Percentiles rank a stretch among this genome's conserved stretches.
Conservation (phyloP, 495 filamentous ascomycete genomes). For the Alectoria sarmentosa region DNA sequence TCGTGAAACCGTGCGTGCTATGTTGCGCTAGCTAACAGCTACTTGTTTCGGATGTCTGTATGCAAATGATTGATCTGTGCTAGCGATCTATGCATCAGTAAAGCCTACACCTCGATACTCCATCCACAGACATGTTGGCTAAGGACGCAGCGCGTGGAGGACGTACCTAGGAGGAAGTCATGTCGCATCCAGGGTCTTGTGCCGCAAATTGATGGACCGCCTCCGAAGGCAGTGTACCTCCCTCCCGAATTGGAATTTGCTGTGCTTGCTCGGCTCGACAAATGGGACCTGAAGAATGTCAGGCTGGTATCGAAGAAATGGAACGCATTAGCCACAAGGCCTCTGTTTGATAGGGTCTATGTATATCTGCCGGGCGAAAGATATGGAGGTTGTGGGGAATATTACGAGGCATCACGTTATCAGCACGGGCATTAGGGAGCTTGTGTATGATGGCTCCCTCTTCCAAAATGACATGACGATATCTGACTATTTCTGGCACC, state of each 20-base stretch:
- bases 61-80: no score
- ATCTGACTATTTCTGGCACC: not conserved
- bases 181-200: not conserved
- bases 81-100: no score
- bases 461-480: not conserved
- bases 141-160: not conserved
- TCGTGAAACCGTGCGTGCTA: no score
- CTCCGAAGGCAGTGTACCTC: not conserved
- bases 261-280: slow-evolving; percentile 1
- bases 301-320: slow-evolving; percentile 10
- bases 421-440: not conserved
- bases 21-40: no score
- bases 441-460: slow-evolving; percentile 5
- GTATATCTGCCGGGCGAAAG: not conserved
- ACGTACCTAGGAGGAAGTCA: not conserved
- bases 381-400: slow-evolving; percentile 3
- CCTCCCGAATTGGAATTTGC: not conserved
- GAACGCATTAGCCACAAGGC: not conserved
- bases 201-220: not conserved
- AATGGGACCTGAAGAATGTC: slow-evolving; percentile 10
- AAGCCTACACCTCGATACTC: no score
- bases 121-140: not conserved
- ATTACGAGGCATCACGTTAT: not conserved
- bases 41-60: no score
- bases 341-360: slow-evolving; percentile 11